Evolutionary conservation across 2,329 filamentous ascomycete genomes (phyloP).

Genomic region (Microdochium paspali): DNA sequence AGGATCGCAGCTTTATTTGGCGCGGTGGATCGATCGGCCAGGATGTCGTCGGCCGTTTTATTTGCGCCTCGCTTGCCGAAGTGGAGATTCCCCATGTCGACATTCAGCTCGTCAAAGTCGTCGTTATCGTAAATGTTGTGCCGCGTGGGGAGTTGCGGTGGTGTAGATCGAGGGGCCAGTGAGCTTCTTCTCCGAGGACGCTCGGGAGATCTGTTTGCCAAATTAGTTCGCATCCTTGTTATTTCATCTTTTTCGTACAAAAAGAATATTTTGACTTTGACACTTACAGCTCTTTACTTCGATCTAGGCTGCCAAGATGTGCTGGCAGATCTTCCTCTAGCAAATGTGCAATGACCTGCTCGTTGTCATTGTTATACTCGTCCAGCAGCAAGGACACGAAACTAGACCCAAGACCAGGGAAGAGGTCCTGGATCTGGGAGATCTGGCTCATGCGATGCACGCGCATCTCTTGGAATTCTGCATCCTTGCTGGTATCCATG

Average conservation of each 20-base stretch:
- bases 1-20: conserved; percentile 79
- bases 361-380: conserved; percentile 67
- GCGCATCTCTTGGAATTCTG: conserved; percentile 46
- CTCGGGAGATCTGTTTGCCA: conserved; percentile 14
- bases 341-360: conserved; percentile 72
- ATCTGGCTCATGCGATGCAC: conserved; percentile 78
- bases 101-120: conserved; percentile 62
- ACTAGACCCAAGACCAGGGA: conserved; percentile 74
- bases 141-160: conserved; percentile 44
- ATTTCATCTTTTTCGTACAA: neutral
- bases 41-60: conserved; percentile 61
- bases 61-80: conserved; percentile 62
- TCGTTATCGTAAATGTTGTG: conserved; percentile 75
- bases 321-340: conserved; percentile 68
- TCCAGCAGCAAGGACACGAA: conserved; percentile 75
- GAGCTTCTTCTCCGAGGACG: conserved; percentile 9
- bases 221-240: too few species aligned
- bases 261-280: neutral
- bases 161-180: conserved; percentile 51
- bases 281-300: conserved; percentile 50
- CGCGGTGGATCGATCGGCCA: conserved; percentile 53
- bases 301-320: conserved; percentile 55
- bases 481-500: conserved; percentile 23
- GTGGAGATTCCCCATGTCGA: conserved; percentile 60
- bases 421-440: conserved; percentile 86